Evolutionary conservation across 2,329 filamentous ascomycete species (phyloP), one percentile per base, ranked within the genome.

Genomic region (Sarocladiaceae sp.): DNA sequence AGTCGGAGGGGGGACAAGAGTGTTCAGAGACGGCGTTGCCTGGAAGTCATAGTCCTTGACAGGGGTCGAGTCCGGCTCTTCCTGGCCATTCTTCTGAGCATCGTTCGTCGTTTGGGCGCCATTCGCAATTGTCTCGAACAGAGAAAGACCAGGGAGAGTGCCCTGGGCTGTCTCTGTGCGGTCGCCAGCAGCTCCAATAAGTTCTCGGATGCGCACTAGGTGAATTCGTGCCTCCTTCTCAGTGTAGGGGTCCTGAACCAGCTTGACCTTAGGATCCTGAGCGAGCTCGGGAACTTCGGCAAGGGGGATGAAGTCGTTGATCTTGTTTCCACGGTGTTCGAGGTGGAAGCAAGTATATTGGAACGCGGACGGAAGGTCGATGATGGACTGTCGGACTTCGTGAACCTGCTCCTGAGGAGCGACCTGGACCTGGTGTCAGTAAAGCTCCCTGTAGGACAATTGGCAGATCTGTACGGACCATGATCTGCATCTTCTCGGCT

Each of bases 321-420:
- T 84, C 52, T 86, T 85, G 66, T 86, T 73, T 54, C 88, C 88
- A 48, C 87, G 83, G 69, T 90, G 83, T 69, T 97, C 90, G 57
- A 98, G 82, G 68, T 98, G 93, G 72, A 98, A 98, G 74, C 93
- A 98, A 44, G 93, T 95, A 72, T 96, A 96, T 66, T 95, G 89
- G 69, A 96, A 93, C 43, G 91, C 94, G 48, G 84, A 77, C 4
- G 93, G 93, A 41, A 89, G 77, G 67, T 98, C 93, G 68, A 96
- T 89, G 62, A 98, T 86, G 50, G 90, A 91, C 68, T 97, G 93
- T 53, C 93, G 87, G 56, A 98, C 83, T 72, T 98, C 93, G 67
- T 97, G 93, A 49, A 97, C 84, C 65, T 96, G 91, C 69, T 98
- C 94, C 73, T 95, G 86, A 53, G 83, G 83, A 33, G 88, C 91